A percentile compares a stretch with the other conserved stretches of the same genome.
These are phyloP conservation scores for Candida sp. DNA, from an alignment of 1,139 yeast genomes.

Conservation along the genomic window DNA sequence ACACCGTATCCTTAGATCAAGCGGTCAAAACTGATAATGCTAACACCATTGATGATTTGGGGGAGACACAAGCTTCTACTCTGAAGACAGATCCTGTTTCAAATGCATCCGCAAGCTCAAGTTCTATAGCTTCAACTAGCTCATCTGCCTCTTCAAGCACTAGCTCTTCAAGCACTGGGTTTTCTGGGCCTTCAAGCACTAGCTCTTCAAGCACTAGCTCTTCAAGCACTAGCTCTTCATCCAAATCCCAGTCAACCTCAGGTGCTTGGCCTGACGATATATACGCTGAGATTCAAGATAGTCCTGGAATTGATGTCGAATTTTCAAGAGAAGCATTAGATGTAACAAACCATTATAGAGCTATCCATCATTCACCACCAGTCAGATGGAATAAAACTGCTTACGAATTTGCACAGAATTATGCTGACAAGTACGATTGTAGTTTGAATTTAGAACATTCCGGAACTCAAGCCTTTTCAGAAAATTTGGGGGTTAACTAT, in stretches of 20 bases:
- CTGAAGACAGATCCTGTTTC: no score
- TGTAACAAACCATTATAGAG: constrained; percentile 27
- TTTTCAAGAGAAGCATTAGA: constrained; percentile 17
- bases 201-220: constrained; percentile 21
- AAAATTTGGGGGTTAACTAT: constrained; percentile 35
- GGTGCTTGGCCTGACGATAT: not conserved
- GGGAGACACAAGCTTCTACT: no score
- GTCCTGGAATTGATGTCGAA: constrained; percentile 4
- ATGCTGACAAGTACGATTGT: constrained; percentile 29
- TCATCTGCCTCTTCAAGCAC: constrained; percentile 4
- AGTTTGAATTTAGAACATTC: constrained; percentile 32
- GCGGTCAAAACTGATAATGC: not conserved
- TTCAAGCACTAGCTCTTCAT: not conserved
- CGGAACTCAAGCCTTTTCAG: constrained; percentile 41
- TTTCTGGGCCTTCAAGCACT: no score
- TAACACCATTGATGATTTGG: not conserved
- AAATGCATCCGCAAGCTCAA: constrained; percentile 5
- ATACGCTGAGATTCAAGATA: constrained; percentile 1
- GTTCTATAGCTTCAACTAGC: constrained; percentile 6
- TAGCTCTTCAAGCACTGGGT: no score
- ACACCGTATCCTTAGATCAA: not conserved
- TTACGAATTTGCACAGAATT: constrained; percentile 26
- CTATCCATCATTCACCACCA: constrained; percentile 23
- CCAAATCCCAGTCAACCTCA: constrained; percentile 6
- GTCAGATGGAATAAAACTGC: constrained; percentile 29